Evolutionary conservation across 169 alveolate species (phyloP).

Genomic region (Perkinsus marinus): DNA sequence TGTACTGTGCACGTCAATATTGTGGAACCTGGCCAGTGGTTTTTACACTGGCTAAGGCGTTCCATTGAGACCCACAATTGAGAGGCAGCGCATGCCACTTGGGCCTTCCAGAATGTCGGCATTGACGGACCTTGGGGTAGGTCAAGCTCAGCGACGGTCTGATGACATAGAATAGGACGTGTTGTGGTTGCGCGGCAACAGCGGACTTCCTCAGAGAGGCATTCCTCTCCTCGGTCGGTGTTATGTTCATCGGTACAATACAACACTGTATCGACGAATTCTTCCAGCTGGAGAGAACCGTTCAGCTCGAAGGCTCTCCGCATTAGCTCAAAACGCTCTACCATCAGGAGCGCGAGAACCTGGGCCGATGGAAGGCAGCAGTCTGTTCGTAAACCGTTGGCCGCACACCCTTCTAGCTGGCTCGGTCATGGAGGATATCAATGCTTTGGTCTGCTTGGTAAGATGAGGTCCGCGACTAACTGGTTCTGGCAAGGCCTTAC

Average conservation of each 20-base stretch:
- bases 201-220: neutral
- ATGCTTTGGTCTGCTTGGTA: too few species aligned
- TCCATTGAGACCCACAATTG: neutral
- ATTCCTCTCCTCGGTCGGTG: neutral
- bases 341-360: neutral
- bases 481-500: too few species aligned
- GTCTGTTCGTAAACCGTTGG: neutral
- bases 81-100: neutral
- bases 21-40: neutral
- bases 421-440: neutral
- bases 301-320: neutral
- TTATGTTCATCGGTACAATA: neutral
- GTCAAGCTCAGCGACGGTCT: neutral
- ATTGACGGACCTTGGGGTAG: neutral
- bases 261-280: neutral
- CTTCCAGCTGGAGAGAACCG: neutral
- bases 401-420: neutral
- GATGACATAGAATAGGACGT: neutral
- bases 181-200: neutral
- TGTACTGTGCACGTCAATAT: neutral
- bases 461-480: too few species aligned
- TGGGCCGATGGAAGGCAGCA: neutral
- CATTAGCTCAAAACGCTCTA: neutral
- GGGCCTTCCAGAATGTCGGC: neutral
- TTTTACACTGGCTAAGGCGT: neutral